phyloP scores from a whole-genome alignment of 805 yeast species.

The Starmerella asiatica region DNA sequence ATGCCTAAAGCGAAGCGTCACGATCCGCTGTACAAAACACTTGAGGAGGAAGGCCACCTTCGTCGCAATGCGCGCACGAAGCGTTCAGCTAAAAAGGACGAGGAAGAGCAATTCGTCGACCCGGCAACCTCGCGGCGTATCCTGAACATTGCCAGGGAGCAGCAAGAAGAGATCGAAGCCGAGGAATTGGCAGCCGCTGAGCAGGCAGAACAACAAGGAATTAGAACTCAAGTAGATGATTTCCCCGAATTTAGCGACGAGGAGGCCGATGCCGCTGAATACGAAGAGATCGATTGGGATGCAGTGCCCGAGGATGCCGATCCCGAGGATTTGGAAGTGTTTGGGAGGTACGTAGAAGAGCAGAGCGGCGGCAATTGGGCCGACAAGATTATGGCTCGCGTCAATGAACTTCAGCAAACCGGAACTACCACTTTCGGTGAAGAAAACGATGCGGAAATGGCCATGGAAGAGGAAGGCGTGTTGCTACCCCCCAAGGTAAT shows the following conservation, averaged over 20 bases:
- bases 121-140: conserved; percentile 73
- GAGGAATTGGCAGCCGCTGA: conserved; percentile 12
- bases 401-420: conserved; percentile 24
- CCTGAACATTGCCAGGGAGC: conserved; percentile 78
- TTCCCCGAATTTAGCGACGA: conserved; percentile 43
- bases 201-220: not conserved
- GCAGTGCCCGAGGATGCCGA: conserved; percentile 44
- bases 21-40: conserved; percentile 66
- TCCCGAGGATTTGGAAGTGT: conserved; percentile 71
- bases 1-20: conserved; percentile 41
- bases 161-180: conserved; percentile 77
- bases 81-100: conserved; percentile 27
- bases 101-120: conserved; percentile 58
- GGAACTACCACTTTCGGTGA: conserved; percentile 34
- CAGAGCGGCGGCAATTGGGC: conserved; percentile 39
- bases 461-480: conserved; percentile 39
- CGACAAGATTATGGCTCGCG: conserved; percentile 84
- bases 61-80: conserved; percentile 29
- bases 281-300: conserved; percentile 36
- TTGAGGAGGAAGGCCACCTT: conserved; percentile 62
- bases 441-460: conserved; percentile 26
- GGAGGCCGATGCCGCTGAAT: conserved; percentile 31
- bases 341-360: conserved; percentile 47
- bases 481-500: conserved; percentile 91
- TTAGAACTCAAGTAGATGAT: conserved; percentile 22